These are phyloP conservation scores for Pythium guiyangense DNA, from an alignment of 352 stramenopile species.

Conservation along the genomic window DNA sequence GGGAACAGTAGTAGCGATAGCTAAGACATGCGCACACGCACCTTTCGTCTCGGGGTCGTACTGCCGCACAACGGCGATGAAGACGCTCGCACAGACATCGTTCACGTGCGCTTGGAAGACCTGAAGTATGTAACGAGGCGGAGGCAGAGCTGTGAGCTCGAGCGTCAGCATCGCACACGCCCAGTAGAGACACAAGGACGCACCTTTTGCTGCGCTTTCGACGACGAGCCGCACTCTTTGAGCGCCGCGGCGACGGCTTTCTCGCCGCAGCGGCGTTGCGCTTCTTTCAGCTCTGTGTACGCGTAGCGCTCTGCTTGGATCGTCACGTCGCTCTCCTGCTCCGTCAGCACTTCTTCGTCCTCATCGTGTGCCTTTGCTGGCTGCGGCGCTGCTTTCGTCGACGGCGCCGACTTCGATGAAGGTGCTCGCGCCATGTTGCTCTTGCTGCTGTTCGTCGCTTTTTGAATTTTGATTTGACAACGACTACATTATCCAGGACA, in stretches of 20 bases:
- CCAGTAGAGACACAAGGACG: no score
- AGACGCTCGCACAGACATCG: slow-evolving; percentile 70
- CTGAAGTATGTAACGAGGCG: slow-evolving; percentile 3
- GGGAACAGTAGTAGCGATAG: no score
- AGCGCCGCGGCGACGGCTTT: slow-evolving; percentile 48
- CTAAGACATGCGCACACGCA: slow-evolving; percentile 4
- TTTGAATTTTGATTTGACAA: no score
- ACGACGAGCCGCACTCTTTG: slow-evolving; percentile 42
- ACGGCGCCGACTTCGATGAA: not conserved
- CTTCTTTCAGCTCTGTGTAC: slow-evolving; percentile 75
- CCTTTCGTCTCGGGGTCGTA: slow-evolving; percentile 67
- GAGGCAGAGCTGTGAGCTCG: not conserved
- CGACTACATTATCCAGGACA: no score
- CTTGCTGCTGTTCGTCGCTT: not conserved
- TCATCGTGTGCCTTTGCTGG: slow-evolving; percentile 5
- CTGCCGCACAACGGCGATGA: slow-evolving; percentile 56
- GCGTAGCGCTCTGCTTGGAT: slow-evolving; percentile 40
- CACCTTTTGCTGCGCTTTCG: slow-evolving; percentile 47
- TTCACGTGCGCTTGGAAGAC: slow-evolving; percentile 75
- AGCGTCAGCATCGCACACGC: no score
- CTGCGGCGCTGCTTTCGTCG: slow-evolving; percentile 1
- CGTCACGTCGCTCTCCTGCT: slow-evolving; percentile 15
- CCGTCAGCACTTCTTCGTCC: slow-evolving; percentile 14
- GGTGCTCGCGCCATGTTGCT: not conserved
- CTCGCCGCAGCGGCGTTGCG: slow-evolving; percentile 56